A percentile compares a stretch with the other conserved stretches of the same genome.
Evolutionary conservation across 2,329 filamentous ascomycete genomes (phyloP).

Genomic region (Diaporthe citri): DNA sequence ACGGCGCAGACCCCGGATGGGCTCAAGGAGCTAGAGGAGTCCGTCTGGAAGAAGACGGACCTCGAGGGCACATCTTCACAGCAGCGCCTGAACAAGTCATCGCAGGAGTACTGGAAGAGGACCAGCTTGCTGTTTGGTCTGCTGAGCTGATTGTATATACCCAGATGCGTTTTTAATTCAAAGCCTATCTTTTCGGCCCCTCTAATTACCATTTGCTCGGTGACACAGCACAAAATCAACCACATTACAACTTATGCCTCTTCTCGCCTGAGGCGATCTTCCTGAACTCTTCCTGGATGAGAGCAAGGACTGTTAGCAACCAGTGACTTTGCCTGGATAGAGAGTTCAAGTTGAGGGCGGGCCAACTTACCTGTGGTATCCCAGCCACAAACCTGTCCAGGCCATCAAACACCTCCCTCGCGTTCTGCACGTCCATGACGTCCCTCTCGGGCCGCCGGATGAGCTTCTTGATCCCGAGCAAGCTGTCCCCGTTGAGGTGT

Average conservation of each 20-base stretch:
- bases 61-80: conserved; percentile 62
- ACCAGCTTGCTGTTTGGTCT: conserved; percentile 86
- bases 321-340: not conserved
- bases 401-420: conserved; percentile 87
- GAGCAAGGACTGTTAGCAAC: not conserved
- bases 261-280: conserved; percentile 90
- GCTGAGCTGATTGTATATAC: conserved; percentile 60
- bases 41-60: conserved; percentile 58
- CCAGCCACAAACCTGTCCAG: conserved; percentile 84
- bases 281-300: conserved; percentile 75
- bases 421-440: conserved; percentile 80
- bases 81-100: conserved; percentile 70
- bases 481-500: conserved; percentile 83
- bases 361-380: conserved; percentile 73
- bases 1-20: conserved; percentile 40
- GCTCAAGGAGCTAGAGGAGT: conserved; percentile 60
- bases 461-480: conserved; percentile 87
- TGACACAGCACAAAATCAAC: not conserved
- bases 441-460: conserved; percentile 81
- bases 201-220: conserved; percentile 19
- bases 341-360: not conserved
- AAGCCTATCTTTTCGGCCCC: not conserved
- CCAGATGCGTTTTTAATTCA: conserved; percentile 29
- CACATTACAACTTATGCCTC: conserved; percentile 85
- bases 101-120: conserved; percentile 85